Base-by-base conservation (phyloP, 1,139 yeast species). In the Lodderomyces oxycetoniae region DNA sequence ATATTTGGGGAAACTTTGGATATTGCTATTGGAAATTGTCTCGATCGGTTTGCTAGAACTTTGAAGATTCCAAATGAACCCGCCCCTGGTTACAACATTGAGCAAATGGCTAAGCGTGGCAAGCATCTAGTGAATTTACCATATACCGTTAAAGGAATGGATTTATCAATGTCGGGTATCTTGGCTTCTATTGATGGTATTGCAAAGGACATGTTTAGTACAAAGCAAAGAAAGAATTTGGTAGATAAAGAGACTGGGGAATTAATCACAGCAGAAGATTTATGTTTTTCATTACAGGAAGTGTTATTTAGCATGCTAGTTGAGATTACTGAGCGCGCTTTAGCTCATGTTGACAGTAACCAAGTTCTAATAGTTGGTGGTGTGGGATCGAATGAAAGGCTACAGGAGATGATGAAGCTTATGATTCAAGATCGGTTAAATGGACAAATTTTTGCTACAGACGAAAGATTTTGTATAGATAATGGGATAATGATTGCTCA, bases 401-500 rank as follows among this genome's bases (percentile, higher is more conserved):
- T 91, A 39, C 99, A 91, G 54, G 82, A 86, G 48, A 93, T 93
- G 98, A 91, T 91, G 99, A 85, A 74, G 21, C 62, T 74, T 30
- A 93, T 91, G 99, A 95, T 93, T 11, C 58, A 72, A 28, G 97
- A 88, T 50, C 68, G 99, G 42, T 61, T 59, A 39, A 79, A 83
- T 43, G 98, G 97, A 0, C 72, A 75, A 22, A 81, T 91, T 4
- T 86, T 70, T 55, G 96, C 99, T 10, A 93, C 98, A 0, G 99
- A 91, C 57, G 97, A 91, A 53, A 64, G 98, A 41, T 91, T 91
- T 54, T 91, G 97, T 60, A 91, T 91, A 34, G 98, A 91, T 55
- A 91, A 91, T 52, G 97, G 98, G 8, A 91, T 91, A 32, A 91
- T 91, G 99, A 91, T 91, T 52, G 98, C 98, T 1, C 99, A 91